Conservation (phyloP, 140 eudicot species). For the Oenanthe javanica region DNA sequence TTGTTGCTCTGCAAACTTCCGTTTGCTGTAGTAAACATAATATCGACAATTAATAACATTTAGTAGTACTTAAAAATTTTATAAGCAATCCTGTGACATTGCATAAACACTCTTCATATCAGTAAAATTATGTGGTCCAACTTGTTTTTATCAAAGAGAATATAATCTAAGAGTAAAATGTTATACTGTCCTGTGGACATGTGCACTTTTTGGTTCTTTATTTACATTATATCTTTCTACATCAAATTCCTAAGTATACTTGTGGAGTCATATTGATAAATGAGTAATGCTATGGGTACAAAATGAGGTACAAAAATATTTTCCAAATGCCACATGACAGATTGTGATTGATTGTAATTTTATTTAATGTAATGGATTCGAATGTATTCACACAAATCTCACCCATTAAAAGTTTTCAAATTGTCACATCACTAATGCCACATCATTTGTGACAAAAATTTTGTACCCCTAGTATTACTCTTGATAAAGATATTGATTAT, state of each 20-base stretch:
- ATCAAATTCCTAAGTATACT: background rate
- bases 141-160: background rate
- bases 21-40: constrained; percentile 37
- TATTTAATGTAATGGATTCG: too few species aligned
- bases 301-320: too few species aligned
- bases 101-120: background rate
- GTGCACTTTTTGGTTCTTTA: background rate
- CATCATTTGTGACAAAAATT: too few species aligned
- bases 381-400: too few species aligned
- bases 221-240: background rate
- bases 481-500: background rate
- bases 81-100: background rate
- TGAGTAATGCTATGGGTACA: too few species aligned
- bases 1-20: constrained; percentile 55
- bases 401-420: too few species aligned
- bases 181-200: background rate
- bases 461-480: too few species aligned
- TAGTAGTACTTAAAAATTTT: background rate
- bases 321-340: too few species aligned
- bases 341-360: too few species aligned
- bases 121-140: background rate
- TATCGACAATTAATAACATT: constrained; percentile 1
- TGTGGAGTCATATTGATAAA: background rate
- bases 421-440: too few species aligned
- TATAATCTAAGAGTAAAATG: background rate